Evolutionary conservation across 805 yeast species (phyloP), one percentile per base, ranked within the genome.

Genomic region (Starmerella sp.): DNA sequence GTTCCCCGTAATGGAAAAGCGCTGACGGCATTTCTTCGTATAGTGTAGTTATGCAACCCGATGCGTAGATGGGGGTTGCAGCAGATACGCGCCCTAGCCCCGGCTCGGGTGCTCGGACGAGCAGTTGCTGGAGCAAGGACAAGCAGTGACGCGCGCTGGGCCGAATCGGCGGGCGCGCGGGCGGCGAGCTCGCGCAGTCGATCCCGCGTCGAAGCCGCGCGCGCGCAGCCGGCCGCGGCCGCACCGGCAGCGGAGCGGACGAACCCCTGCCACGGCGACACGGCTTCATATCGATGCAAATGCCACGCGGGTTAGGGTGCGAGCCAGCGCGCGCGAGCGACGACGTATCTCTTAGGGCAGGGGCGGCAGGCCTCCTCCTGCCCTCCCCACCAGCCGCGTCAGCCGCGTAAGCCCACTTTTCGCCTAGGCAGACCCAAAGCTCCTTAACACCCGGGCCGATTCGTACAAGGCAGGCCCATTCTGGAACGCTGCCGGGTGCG

Each of bases 371-470:
- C 41, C 14, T 37, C 41, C 41, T 37, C 41, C 41, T 37, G 41
- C 43, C 43, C 13, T 7, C 41, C 13, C 41, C 41, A 28, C 29
- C 43, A 32, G 35, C 35, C 35, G 35, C 35, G 35, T 32, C 14
- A 14, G 46, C 46, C 46, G 46, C 46, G 46, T 43, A 43, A 43
- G 46, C 46, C 46, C 22, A 30, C 32, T 43, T 43, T 43, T 43
- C 14, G 46, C 46, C 6, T 41, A 8, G 32, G 15, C 46, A 43
- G 6, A 9, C 29, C 15, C n/a, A 6, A 6, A 43, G 22, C 34
- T 43, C 46, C 46, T 29, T 29, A 39, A 39, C 22, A 6, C 43
- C 10, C 8, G 4, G 29, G 43, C 43, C 43, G 29, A 17, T 5
- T 39, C 29, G 5, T 22, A 15, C 14, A 6, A 39, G 43, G 43